Evolutionary conservation across 257 asterid genomes (phyloP).

Genomic region (Lithospermum erythrorhizon): DNA sequence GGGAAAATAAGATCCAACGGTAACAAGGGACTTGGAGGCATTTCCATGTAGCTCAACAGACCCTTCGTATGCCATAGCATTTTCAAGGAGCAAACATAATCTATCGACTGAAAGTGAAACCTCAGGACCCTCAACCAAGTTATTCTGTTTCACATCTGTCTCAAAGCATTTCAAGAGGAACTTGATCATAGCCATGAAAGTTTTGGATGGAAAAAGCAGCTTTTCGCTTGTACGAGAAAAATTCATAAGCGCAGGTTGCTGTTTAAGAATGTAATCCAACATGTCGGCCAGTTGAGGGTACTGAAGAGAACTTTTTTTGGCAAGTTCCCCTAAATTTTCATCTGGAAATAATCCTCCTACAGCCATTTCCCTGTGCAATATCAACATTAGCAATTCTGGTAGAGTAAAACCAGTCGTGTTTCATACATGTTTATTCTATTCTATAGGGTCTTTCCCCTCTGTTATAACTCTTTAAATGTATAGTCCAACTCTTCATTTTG

Average conservation of each 20-base stretch:
- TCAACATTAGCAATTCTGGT: slow-evolving; percentile 10
- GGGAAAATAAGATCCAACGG: slow-evolving; percentile 66
- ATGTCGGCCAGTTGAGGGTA: slow-evolving; percentile 77
- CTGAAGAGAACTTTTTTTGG: slow-evolving; percentile 23
- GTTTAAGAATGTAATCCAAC: slow-evolving; percentile 63
- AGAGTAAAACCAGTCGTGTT: neutral
- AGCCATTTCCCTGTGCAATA: slow-evolving; percentile 75
- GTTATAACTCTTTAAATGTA: too few species aligned
- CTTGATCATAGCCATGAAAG: slow-evolving; percentile 76
- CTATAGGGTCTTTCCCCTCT: too few species aligned
- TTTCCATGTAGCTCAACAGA: slow-evolving; percentile 86
- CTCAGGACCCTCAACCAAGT: slow-evolving; percentile 33
- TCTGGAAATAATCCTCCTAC: slow-evolving; percentile 88
- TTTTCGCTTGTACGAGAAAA: slow-evolving; percentile 39
- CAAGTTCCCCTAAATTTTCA: slow-evolving; percentile 51
- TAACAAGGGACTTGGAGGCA: slow-evolving; percentile 82
- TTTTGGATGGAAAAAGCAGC: slow-evolving; percentile 60
- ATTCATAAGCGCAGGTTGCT: slow-evolving; percentile 56
- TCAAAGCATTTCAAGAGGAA: slow-evolving; percentile 90
- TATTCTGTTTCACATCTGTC: slow-evolving; percentile 44
- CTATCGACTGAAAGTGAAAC: slow-evolving; percentile 40
- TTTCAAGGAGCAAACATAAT: slow-evolving; percentile 65
- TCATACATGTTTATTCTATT: neutral
- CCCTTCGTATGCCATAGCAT: slow-evolving; percentile 80
- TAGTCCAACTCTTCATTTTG: neutral